These are phyloP conservation scores for Plantago elongata DNA, from an alignment of 257 asterid species.

Conservation along the genomic window DNA sequence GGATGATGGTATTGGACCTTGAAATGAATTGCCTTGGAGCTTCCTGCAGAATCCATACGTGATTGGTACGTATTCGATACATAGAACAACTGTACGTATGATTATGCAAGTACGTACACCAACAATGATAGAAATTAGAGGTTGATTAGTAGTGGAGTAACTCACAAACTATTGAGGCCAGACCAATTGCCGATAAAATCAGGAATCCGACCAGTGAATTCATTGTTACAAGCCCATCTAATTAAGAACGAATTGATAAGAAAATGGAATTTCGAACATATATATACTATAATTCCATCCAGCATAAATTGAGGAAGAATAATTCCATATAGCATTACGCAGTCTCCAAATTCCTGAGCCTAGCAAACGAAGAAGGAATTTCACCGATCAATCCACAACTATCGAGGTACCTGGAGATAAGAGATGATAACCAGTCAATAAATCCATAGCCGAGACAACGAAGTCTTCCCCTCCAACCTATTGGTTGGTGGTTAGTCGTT, in stretches of 20 bases:
- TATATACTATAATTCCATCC: too few relatives aligned
- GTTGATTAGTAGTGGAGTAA: background rate
- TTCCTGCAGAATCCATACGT: constrained; percentile 37
- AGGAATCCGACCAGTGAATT: constrained; percentile 67
- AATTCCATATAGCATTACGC: constrained; percentile 27
- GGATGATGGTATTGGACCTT: constrained; percentile 67
- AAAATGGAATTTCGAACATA: too few relatives aligned
- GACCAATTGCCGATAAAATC: constrained; percentile 71
- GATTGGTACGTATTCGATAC: background rate
- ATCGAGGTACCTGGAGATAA: constrained; percentile 33
- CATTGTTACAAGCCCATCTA: constrained; percentile 70
- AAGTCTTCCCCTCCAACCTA: too few relatives aligned
- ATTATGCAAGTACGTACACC: background rate
- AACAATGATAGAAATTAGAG: background rate
- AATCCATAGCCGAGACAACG: too few relatives aligned
- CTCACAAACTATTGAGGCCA: constrained; percentile 51
- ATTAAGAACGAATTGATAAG: constrained; percentile 4
- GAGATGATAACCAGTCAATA: too few relatives aligned
- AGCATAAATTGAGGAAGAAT: background rate
- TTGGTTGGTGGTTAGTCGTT: too few relatives aligned
- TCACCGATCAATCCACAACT: constrained; percentile 54
- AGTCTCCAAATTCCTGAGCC: constrained; percentile 30
- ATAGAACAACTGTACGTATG: constrained; percentile 1
- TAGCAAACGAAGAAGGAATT: constrained; percentile 43
- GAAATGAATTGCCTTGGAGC: constrained; percentile 72